Evolutionary conservation across 371 early-diverging fungal species (phyloP), one percentile per base, ranked within the genome.

Genomic region (Mortierella sp.): DNA sequence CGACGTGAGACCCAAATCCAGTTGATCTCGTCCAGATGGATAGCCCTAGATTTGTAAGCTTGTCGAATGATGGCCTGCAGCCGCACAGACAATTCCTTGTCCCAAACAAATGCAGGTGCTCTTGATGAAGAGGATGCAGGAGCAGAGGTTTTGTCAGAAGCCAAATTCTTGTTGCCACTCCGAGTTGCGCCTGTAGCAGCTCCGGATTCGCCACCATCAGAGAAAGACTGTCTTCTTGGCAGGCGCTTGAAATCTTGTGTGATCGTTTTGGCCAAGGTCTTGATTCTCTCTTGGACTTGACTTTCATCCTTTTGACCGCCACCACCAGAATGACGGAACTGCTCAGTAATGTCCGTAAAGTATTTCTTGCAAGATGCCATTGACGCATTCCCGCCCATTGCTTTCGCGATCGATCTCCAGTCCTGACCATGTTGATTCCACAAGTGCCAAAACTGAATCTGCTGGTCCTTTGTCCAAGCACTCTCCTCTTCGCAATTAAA

Each of bases 41-140:
- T 41, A 1, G 48, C 65, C 7, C 45, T 67, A 3, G 57, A 57
- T 52, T 67, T 70, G 68, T 74, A 74, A 4, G 65, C 71, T 33
- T 79, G 67, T 10, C 68, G 70, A 32, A 74, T 52, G 11, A 74
- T 33, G 2, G 67, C 65, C 19, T 71, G 80, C 0, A 79, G 43
- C 3, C 74, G 68, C 0, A 74, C 74, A 8, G 80, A 79, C 4
- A 70, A 60, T n/a, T 70, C 74, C 38, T 79, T 79, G 24, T 70
- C 65, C 80, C 80, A 79, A 19, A 55, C 65, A 63, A 79, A 71
- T 16, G 61, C 16, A 3, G 19, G 45, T 15, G 45, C 43, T 52
- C 15, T 72, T 19, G 58, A 36, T 41, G 38, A 9, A 6, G 28
- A 24, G 24, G 55, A 16, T 24, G 55, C 3, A 8, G 15, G 8